A percentile compares a stretch with the other conserved stretches of the same genome.
Conservation (phyloP, 306 rosid species). For the Cucurbita moschata region DNA sequence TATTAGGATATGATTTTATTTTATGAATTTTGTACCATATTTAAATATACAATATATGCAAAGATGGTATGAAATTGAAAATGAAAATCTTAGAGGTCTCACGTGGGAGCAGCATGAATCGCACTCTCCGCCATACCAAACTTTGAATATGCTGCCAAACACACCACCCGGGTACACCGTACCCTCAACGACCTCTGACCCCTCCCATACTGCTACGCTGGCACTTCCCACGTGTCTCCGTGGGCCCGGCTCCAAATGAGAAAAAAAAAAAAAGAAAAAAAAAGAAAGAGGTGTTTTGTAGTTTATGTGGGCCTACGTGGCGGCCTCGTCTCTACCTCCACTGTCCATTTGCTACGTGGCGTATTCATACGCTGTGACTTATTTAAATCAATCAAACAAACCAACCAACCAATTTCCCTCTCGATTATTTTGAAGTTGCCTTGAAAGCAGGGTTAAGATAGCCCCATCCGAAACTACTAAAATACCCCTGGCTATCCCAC, state of each 20-base stretch:
- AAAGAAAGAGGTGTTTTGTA: constrained; percentile 13
- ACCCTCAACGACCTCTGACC: not conserved
- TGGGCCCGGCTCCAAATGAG: not conserved
- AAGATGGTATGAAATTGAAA: too few relatives aligned
- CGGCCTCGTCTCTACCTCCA: constrained; percentile 12
- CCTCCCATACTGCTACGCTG: constrained; percentile 28
- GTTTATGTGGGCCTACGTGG: constrained; percentile 31
- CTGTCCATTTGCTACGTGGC: constrained; percentile 29
- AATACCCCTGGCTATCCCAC: constrained; percentile 4
- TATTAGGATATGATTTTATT: too few relatives aligned
- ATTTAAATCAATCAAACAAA: not conserved
- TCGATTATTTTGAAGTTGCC: not conserved
- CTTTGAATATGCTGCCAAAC: too few relatives aligned
- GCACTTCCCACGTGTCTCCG: constrained; percentile 39
- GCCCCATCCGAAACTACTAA: not conserved
- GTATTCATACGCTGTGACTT: constrained; percentile 15
- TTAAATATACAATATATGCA: too few relatives aligned
- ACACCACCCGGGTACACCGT: too few relatives aligned
- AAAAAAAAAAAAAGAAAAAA: not conserved
- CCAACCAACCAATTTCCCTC: not conserved
- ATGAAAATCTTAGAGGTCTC: too few relatives aligned
- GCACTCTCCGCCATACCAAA: too few relatives aligned
- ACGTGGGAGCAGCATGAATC: too few relatives aligned
- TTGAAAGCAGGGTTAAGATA: not conserved
- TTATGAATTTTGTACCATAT: too few relatives aligned